These are phyloP conservation scores for Chaetomium strumarium DNA, from an alignment of 2,329 filamentous ascomycete species.

Conservation along the genomic window DNA sequence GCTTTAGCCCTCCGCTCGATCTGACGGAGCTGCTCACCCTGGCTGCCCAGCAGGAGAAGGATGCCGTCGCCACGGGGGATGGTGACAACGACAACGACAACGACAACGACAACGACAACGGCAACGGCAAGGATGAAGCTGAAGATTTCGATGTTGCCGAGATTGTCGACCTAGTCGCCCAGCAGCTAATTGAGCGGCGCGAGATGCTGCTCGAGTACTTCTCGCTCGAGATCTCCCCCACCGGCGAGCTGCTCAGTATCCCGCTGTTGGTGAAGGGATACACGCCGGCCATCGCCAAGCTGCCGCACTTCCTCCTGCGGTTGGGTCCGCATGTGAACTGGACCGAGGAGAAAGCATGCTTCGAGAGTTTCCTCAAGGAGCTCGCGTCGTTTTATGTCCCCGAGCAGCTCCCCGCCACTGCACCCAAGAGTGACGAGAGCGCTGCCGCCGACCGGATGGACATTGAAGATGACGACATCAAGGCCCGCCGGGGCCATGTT, in stretches of 20 bases:
- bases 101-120: conserved; percentile 23
- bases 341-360: conserved; percentile 78
- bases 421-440: conserved; percentile 29
- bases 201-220: conserved; percentile 95
- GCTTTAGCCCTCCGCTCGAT: conserved; percentile 69
- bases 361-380: conserved; percentile 77
- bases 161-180: conserved; percentile 59
- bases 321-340: conserved; percentile 87
- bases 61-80: conserved; percentile 27
- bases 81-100: conserved; percentile 23
- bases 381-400: conserved; percentile 87
- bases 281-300: conserved; percentile 74
- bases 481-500: conserved; percentile 61
- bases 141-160: conserved; percentile 60
- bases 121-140: conserved; percentile 30
- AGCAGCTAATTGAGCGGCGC: conserved; percentile 65
- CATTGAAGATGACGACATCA: conserved; percentile 46
- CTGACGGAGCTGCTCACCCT: conserved; percentile 66
- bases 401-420: conserved; percentile 62
- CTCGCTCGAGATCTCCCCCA: conserved; percentile 70
- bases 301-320: conserved; percentile 80
- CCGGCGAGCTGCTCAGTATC: conserved; percentile 71
- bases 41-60: conserved; percentile 65
- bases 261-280: conserved; percentile 88
- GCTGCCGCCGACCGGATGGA: conserved; percentile 33